Evolutionary conservation across 495 filamentous ascomycete species (phyloP), one percentile per base, ranked within the genome.

Genomic region (Daldinia concentrica): DNA sequence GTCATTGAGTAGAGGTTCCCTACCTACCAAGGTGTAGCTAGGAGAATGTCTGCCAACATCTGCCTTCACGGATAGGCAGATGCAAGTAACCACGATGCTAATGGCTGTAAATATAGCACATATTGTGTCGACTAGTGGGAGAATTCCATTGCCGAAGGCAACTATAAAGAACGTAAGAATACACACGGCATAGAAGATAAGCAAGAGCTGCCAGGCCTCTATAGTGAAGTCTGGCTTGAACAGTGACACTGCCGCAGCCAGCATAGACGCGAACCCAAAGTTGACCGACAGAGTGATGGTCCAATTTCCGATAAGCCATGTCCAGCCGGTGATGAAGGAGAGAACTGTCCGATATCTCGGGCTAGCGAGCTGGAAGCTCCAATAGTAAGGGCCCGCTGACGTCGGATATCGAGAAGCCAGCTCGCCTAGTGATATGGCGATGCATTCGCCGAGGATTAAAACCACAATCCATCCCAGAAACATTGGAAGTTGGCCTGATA

Each of bases 261-360:
- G 85, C 22, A 88, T 77, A 6, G 80, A 83, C 11, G 86, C 86
- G 58, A 80, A 79, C 34, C 86, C 86, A 64, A 88, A 89, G 27
- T 84, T 84, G 64, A 89, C 88, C 52, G 86, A 87, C 1, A 87
- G 86, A 1, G 86, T 88, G 9, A 89, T 86, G 1, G 86, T 86
- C 64, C 88, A 83, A 71, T 86, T 84, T 7, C 84, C 84, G 32
- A 85, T 80, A 22, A 86, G 68, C 71, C 84, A 85, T 45, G 83
- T 84, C 86, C 85, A 88, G 14, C 86, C 86, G 3, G 86, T 87
- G 54, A 88, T 81, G 83, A 87, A 88, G 29, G 83, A 83, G 43
- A 83, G 80, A 66, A 86, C 82, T 9, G 86, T 85, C 7, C 80
- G 78, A 45, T 82, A 78, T 43, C 72, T 74, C 6, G 77, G 72